Percentiles rank a stretch among this genome's conserved stretches.
phyloP scores from a whole-genome alignment of 2,329 filamentous ascomycete species.

The Peltaster fructicola region DNA sequence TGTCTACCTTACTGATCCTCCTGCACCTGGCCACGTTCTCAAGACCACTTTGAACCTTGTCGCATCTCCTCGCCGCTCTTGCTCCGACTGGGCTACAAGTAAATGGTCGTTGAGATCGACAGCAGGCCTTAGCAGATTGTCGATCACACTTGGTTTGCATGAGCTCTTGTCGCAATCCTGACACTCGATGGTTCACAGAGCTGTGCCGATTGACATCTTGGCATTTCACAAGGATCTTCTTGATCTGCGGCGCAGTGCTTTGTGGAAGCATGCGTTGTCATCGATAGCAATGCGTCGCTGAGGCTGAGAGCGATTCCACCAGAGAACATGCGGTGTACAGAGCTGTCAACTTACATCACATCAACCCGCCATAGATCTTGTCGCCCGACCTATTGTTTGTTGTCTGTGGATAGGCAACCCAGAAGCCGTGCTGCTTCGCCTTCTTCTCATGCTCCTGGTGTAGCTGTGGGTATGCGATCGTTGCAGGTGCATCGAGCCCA shows the following conservation, averaged over 20 bases:
- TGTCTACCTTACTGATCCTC: no score
- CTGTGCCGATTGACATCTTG: not conserved
- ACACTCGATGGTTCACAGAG: not conserved
- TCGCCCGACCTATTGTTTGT: not conserved
- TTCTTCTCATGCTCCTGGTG: constrained; percentile 5
- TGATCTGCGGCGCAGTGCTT: not conserved
- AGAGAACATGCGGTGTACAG: no score
- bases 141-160: no score
- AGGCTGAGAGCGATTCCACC: no score
- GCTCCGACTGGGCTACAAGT: no score
- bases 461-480: constrained; percentile 4
- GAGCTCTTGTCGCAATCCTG: not conserved
- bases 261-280: not conserved
- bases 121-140: no score
- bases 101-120: no score
- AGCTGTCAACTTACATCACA: constrained; percentile 1
- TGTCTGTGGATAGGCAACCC: constrained; percentile 3
- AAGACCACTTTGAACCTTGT: no score
- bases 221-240: constrained; percentile 1
- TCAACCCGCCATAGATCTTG: constrained; percentile 3
- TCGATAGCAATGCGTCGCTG: no score
- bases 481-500: constrained; percentile 5
- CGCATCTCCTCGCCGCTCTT: no score
- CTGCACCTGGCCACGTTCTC: no score
- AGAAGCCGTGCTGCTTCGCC: constrained; percentile 4